Evolutionary conservation across 2,329 filamentous ascomycete genomes (phyloP), one percentile per base, ranked within the genome.

Genomic region (Alternaria triticimaculans): DNA sequence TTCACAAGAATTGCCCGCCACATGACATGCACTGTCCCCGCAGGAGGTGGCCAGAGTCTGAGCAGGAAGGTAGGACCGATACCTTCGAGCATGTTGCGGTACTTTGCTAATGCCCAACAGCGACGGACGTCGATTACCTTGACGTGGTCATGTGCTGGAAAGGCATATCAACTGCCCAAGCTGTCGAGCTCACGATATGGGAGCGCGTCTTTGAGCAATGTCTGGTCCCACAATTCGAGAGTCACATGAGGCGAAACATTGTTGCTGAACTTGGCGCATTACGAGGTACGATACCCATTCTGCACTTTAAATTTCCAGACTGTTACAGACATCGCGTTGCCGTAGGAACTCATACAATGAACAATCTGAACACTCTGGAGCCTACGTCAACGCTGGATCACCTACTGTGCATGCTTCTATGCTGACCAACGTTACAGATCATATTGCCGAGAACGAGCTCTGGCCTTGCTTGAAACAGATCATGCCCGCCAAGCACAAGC

Each of bases 131-230:
- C 51, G 73, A 68, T 26, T 75, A 79, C 59, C 69, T 80, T 25
- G 79, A 81, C 55, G 64, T 76, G 6, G 64, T 77, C 3, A 72
- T 75, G 7, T 79, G 72, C 48, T 81, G 80, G 80, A 81, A 76
- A 60, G 70, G 72, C 6, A 53, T 81, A 4, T 73, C 73, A 4
- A 55, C 64, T 12, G 20, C 62, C 6, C 75, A 77, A 55, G 75
- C 75, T 26, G 21, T 55, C 10, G 80, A 81, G 58, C 60, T 81
- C 45, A 28, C 54, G 3, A 65, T 71, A 30, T 81, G 78, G 79
- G 76, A 80, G 43, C 62, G 62, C 3, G 50, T 73, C 18, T 71
- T 80, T 46, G 63, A 65, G 30, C 41, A 62, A 14, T 67, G 69
- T 14, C 55, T 80, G 14, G 68, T 70, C 21, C 62, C 57, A 9